Evolutionary conservation across 768 basidiomycete genomes (phyloP).

Genomic region (Nidularia pulvinata): DNA sequence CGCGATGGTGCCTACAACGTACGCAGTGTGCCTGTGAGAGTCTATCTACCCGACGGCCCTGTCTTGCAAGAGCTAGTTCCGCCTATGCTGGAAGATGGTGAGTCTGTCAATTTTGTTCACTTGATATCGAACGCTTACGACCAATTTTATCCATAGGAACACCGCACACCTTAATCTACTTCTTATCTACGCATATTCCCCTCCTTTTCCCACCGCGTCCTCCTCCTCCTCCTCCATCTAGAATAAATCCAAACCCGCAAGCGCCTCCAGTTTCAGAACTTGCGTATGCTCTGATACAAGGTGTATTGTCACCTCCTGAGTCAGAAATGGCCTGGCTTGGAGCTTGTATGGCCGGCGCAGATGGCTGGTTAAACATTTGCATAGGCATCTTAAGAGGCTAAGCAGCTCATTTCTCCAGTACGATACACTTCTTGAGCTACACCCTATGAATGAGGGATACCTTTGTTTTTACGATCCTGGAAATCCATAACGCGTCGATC

Average conservation of each 20-base stretch:
- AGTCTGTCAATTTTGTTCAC: constrained; percentile 16
- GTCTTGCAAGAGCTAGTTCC: constrained; percentile 90
- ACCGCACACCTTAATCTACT: constrained; percentile 66
- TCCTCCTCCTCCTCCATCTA: constrained; percentile 39
- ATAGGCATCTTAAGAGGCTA: constrained; percentile 51
- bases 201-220: constrained; percentile 69
- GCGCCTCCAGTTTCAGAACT: constrained; percentile 42
- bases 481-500: too few species aligned
- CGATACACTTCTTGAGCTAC: too few species aligned
- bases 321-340: constrained; percentile 96
- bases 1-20: constrained; percentile 87
- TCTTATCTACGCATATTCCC: constrained; percentile 75
- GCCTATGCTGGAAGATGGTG: constrained; percentile 78
- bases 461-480: too few species aligned
- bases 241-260: constrained; percentile 33
- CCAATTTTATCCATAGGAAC: constrained; percentile 44
- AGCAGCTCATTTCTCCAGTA: too few species aligned
- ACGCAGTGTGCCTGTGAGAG: constrained; percentile 83
- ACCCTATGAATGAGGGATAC: too few species aligned
- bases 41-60: constrained; percentile 91
- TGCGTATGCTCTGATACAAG: constrained; percentile 84
- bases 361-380: constrained; percentile 95
- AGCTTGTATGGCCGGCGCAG: constrained; percentile 87
- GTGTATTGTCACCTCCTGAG: constrained; percentile 79
- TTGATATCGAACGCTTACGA: not conserved